Percentiles rank a stretch among this genome's conserved stretches.
phyloP scores from a whole-genome alignment of 1,139 yeast genomes.

The Trichomonascaceae sp. region DNA sequence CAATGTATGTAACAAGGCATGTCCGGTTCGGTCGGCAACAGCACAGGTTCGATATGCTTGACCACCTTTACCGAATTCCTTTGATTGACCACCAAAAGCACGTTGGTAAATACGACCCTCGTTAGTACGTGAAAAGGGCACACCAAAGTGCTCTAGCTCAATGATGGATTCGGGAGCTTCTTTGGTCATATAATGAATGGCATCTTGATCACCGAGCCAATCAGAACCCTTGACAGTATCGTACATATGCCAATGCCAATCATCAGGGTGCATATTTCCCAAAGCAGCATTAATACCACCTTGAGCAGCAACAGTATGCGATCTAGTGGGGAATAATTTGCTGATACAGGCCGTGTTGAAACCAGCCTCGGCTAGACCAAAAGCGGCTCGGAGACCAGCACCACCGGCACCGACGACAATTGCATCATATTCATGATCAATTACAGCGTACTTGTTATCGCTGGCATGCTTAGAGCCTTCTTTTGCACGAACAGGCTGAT shows the following conservation, averaged over 20 bases:
- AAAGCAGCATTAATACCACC: constrained; percentile 99
- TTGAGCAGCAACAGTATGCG: constrained; percentile 98
- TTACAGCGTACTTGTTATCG: constrained; percentile 72
- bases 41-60: constrained; percentile 99
- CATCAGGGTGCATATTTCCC: constrained; percentile 93
- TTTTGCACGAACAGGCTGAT: constrained; percentile 30
- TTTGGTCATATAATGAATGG: constrained; percentile 97
- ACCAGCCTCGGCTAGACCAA: constrained; percentile 95
- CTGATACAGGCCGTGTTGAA: constrained; percentile 97
- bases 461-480: constrained; percentile 35
- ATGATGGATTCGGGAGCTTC: constrained; percentile 96
- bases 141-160: constrained; percentile 97
- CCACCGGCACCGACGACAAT: constrained; percentile 99
- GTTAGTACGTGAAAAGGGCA: constrained; percentile 95
- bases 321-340: constrained; percentile 95
- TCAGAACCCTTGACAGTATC: constrained; percentile 99
- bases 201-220: constrained; percentile 99
- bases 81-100: constrained; percentile 98
- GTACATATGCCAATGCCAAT: constrained; percentile 99
- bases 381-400: constrained; percentile 98
- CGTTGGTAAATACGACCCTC: constrained; percentile 97
- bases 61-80: constrained; percentile 95
- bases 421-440: constrained; percentile 95
- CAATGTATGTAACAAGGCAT: constrained; percentile 89
- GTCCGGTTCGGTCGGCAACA: constrained; percentile 99